phyloP scores from a whole-genome alignment of 176 grass and related monocot species.

The Oryza brachyantha region DNA sequence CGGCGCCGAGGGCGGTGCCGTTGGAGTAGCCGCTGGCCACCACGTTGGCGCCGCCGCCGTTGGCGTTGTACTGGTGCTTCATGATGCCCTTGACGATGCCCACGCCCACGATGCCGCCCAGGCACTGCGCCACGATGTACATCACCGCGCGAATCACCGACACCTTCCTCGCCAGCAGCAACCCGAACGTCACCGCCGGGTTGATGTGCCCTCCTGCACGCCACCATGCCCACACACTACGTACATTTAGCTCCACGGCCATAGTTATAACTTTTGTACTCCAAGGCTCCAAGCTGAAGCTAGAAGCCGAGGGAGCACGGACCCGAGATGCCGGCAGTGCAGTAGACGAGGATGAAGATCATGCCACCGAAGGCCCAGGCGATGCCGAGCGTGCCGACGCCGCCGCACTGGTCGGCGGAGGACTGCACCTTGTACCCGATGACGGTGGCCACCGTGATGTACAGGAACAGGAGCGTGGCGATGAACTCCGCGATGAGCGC shows the following conservation, averaged over 20 bases:
- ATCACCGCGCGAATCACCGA: slow-evolving; percentile 34
- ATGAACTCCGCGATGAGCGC: slow-evolving; percentile 64
- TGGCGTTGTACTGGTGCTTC: slow-evolving; percentile 34
- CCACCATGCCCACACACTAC: too few relatives aligned
- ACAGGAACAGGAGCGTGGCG: slow-evolving; percentile 66
- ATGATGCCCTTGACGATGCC: slow-evolving; percentile 59
- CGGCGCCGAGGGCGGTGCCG: slow-evolving; percentile 42
- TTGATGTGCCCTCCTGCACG: slow-evolving; percentile 42
- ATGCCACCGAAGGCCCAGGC: slow-evolving; percentile 97
- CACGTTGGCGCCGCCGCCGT: slow-evolving; percentile 48
- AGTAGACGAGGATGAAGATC: slow-evolving; percentile 99
- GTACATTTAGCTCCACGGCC: not conserved
- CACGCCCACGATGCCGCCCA: slow-evolving; percentile 42
- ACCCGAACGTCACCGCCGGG: slow-evolving; percentile 53
- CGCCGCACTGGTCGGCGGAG: slow-evolving; percentile 35
- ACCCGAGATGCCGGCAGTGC: slow-evolving; percentile 90
- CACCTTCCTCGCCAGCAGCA: slow-evolving; percentile 53
- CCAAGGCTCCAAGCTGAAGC: not conserved
- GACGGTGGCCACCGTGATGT: slow-evolving; percentile 63
- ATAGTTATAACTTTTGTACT: not conserved
- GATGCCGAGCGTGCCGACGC: slow-evolving; percentile 85
- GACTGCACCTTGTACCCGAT: slow-evolving; percentile 69
- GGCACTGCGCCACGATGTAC: slow-evolving; percentile 51
- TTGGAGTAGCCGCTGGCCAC: slow-evolving; percentile 42
- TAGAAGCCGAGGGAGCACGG: slow-evolving; percentile 40